Evolutionary conservation across 1,139 yeast genomes (phyloP).

Genomic region (Pichia norvegensis): DNA sequence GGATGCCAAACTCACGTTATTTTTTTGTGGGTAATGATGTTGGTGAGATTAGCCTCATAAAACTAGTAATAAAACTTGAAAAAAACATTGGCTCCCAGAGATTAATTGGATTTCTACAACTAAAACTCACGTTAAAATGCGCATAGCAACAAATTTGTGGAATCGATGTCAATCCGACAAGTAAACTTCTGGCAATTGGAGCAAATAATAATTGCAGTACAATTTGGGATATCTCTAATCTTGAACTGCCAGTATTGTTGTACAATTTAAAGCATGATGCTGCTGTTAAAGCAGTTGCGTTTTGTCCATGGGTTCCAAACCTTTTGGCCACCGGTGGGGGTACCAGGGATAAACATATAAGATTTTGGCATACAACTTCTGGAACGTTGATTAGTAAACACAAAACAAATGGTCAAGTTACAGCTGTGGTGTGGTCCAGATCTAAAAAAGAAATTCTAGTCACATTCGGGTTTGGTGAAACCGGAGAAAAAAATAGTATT

Average conservation of each 20-base stretch:
- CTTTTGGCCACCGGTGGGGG: constrained; percentile 81
- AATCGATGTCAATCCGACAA: constrained; percentile 44
- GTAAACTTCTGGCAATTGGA: constrained; percentile 55
- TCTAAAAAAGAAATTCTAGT: constrained; percentile 58
- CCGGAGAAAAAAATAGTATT: constrained; percentile 34
- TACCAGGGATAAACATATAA: constrained; percentile 56
- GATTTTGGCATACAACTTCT: constrained; percentile 78
- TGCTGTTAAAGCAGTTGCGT: constrained; percentile 74
- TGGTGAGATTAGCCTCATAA: constrained; percentile 49
- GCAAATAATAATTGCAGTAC: constrained; percentile 67
- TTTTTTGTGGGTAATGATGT: constrained; percentile 63
- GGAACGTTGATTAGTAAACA: constrained; percentile 58
- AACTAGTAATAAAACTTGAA: neutral
- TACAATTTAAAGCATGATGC: constrained; percentile 56
- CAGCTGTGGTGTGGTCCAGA: constrained; percentile 71
- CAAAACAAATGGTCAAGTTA: constrained; percentile 64
- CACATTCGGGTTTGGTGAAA: constrained; percentile 71
- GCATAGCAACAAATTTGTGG: constrained; percentile 69
- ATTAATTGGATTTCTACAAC: constrained; percentile 15
- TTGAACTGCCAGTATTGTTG: constrained; percentile 35
- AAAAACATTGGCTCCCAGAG: constrained; percentile 4
- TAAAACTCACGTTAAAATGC: constrained; percentile 35
- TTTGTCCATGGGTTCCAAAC: constrained; percentile 72
- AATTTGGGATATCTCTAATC: constrained; percentile 51
- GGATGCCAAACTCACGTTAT: constrained; percentile 43